Evolutionary conservation across 495 filamentous ascomycete species (phyloP).

Genomic region (Penicillium roqueforti): DNA sequence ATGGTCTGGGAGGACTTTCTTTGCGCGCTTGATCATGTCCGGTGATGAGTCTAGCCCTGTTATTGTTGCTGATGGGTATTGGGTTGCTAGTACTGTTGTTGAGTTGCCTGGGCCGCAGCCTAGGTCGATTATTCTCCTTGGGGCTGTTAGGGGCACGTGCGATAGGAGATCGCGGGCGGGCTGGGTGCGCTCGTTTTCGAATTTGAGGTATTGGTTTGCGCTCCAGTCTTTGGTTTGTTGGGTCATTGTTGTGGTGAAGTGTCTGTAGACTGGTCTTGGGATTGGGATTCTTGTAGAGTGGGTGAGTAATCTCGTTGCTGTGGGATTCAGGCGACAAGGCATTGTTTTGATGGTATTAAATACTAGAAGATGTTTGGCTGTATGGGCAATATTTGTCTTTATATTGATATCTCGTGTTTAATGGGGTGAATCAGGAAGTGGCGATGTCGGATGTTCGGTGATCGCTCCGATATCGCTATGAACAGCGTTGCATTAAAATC

Average conservation of each 20-base stretch:
- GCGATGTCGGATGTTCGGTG: slow-evolving; percentile 3
- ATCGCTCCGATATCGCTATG: slow-evolving; percentile 1
- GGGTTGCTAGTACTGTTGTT: slow-evolving; percentile 39
- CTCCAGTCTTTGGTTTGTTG: slow-evolving; percentile 39
- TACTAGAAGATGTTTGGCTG: background rate
- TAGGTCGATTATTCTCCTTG: slow-evolving; percentile 45
- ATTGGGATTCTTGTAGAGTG: background rate
- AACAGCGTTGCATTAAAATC: background rate
- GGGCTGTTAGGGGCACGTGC: slow-evolving; percentile 30
- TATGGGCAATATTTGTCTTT: background rate
- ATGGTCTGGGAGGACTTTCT: slow-evolving; percentile 24
- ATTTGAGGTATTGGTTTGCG: slow-evolving; percentile 48
- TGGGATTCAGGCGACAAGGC: background rate
- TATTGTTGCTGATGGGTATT: slow-evolving; percentile 43
- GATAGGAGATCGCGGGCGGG: slow-evolving; percentile 45
- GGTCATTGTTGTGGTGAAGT: slow-evolving; percentile 18
- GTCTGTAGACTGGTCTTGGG: background rate
- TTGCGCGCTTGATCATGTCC: slow-evolving; percentile 50
- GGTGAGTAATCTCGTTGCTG: background rate
- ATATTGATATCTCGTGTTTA: background rate
- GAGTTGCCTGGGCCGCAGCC: slow-evolving; percentile 56
- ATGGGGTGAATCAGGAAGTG: background rate
- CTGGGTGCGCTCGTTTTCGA: slow-evolving; percentile 41
- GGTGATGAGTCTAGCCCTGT: slow-evolving; percentile 52
- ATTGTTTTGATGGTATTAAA: background rate